Percentiles rank a stretch among this genome's conserved stretches.
Evolutionary conservation across 208 protist genomes (phyloP).

Genomic region (Endotrypanum monterogeii): DNA sequence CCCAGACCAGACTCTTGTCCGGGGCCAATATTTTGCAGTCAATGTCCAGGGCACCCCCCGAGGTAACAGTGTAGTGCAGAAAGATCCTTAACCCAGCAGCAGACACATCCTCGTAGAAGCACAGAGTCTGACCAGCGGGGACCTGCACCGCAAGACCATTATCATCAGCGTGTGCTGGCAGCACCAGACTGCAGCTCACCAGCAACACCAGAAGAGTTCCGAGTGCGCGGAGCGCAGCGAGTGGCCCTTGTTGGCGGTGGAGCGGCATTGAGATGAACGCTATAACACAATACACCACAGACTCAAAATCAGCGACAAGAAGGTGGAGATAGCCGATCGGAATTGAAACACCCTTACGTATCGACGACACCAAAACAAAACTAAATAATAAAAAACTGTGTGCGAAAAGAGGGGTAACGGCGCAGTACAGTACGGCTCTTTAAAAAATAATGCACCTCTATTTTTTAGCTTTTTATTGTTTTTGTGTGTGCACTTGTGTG

Average conservation of each 20-base stretch:
- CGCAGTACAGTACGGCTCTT: too few relatives aligned
- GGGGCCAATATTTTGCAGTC: conserved; percentile 54
- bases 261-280: background rate
- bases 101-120: conserved; percentile 80
- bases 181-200: background rate
- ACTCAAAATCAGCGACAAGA: background rate
- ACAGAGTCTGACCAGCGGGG: conserved; percentile 49
- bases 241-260: background rate
- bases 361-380: too few relatives aligned
- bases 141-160: conserved; percentile 59
- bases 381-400: too few relatives aligned
- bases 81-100: conserved; percentile 57
- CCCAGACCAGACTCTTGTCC: conserved; percentile 63
- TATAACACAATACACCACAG: background rate
- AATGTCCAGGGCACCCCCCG: conserved; percentile 85
- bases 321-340: background rate
- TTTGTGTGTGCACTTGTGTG: background rate
- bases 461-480: background rate
- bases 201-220: conserved; percentile 29
- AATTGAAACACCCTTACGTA: too few relatives aligned
- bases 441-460: too few relatives aligned
- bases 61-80: conserved; percentile 78
- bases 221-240: background rate
- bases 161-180: conserved; percentile 37
- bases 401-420: too few relatives aligned